Evolutionary conservation across 2,329 filamentous ascomycete genomes (phyloP), one percentile per base, ranked within the genome.

Genomic region (Neoscytalidium dimidiatum): DNA sequence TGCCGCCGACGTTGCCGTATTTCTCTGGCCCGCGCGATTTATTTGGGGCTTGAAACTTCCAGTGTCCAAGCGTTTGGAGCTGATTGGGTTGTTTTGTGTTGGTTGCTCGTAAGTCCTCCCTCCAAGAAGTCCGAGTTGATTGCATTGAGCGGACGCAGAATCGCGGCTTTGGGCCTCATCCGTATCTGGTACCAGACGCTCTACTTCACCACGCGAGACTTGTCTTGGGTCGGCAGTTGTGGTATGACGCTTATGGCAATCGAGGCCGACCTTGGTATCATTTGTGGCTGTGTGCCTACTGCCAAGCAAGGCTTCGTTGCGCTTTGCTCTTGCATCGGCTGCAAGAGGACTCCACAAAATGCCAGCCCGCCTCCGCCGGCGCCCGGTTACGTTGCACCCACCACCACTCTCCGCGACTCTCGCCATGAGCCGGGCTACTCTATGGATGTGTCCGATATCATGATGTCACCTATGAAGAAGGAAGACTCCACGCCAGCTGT

Each of bases 301-400:
- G 72, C 70, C 66, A 75, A 75, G 62, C 74, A 73, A 2, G 67
- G 74, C 11, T 62, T 76, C 62, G 70, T 70, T 52, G 58, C 52
- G 11, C 26, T 73, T 26, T 87, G 93, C 65, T 85, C 90, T 31
- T 52, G 43, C 21, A n/a, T 46, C 43, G n/a, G n/a, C n/a, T n/a
- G n/a, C n/a, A n/a, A n/a, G n/a, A n/a, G n/a, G n/a, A n/a, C n/a
- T n/a, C n/a, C n/a, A n/a, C n/a, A n/a, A n/a, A n/a, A n/a, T n/a
- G n/a, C n/a, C n/a, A n/a, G n/a, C n/a, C n/a, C n/a, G n/a, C n/a
- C n/a, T n/a, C n/a, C n/a, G n/a, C n/a, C n/a, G n/a, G n/a, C n/a
- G n/a, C n/a, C n/a, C n/a, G n/a, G n/a, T n/a, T n/a, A n/a, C n/a
- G n/a, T n/a, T n/a, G n/a, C n/a, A n/a, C n/a, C n/a, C n/a, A n/a